Evolutionary conservation across 2,329 filamentous ascomycete species (phyloP).

Genomic region (Fusarium sp.): DNA sequence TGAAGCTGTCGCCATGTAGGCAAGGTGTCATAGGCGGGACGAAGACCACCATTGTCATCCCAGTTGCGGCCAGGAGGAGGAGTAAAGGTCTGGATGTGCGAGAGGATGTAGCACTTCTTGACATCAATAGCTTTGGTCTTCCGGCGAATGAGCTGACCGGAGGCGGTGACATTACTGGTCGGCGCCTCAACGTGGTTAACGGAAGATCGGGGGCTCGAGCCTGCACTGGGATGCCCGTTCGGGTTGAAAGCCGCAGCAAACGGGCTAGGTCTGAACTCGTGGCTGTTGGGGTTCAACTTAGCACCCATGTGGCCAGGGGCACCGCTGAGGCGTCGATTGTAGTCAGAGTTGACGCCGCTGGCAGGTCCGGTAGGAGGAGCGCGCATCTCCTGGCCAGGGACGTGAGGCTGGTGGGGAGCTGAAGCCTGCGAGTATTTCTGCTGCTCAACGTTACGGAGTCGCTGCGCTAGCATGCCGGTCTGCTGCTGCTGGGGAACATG

Average conservation of each 20-base stretch:
- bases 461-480: constrained; percentile 61
- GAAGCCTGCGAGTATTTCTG: constrained; percentile 61
- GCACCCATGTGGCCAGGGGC: constrained; percentile 64
- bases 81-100: constrained; percentile 65
- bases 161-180: constrained; percentile 27
- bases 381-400: constrained; percentile 73
- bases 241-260: constrained; percentile 86
- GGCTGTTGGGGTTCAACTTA: constrained; percentile 74
- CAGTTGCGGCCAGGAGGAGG: constrained; percentile 71
- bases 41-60: constrained; percentile 83
- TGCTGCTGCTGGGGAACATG: constrained; percentile 56
- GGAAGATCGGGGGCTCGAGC: constrained; percentile 77
- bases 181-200: constrained; percentile 61
- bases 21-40: constrained; percentile 83
- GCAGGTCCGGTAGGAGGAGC: constrained; percentile 81
- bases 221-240: constrained; percentile 71
- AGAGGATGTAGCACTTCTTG: constrained; percentile 72
- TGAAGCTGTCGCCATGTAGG: constrained; percentile 84
- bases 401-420: constrained; percentile 58
- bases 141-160: constrained; percentile 71
- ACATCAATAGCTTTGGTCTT: constrained; percentile 80
- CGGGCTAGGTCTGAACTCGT: constrained; percentile 88
- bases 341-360: constrained; percentile 63
- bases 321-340: constrained; percentile 65
- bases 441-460: constrained; percentile 65